Evolutionary conservation across 1,284 basidiomycete species (phyloP).

Genomic region (Malassezia pachydermatis): DNA sequence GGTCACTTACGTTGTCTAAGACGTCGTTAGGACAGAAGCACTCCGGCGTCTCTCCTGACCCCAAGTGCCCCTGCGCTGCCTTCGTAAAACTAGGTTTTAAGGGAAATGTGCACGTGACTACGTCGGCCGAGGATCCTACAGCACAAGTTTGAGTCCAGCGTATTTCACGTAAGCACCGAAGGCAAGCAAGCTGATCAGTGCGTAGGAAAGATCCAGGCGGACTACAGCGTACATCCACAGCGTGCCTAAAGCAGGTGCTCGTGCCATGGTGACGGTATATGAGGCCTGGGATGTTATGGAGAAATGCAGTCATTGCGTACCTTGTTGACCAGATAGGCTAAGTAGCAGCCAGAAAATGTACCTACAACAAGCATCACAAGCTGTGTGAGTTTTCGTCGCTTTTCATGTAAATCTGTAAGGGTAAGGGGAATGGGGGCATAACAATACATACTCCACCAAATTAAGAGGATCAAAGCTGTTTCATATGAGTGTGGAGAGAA

Average conservation of each 20-base stretch:
- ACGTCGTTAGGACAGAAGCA: slow-evolving; percentile 12
- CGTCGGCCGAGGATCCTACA: slow-evolving; percentile 5
- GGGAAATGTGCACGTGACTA: slow-evolving; percentile 15
- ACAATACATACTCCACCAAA: slow-evolving; percentile 13
- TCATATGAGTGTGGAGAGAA: not conserved
- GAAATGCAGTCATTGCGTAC: slow-evolving; percentile 16
- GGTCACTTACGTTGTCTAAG: slow-evolving; percentile 13
- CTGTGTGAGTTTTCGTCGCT: slow-evolving; percentile 24
- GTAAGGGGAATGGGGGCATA: not conserved
- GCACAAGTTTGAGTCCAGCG: slow-evolving; percentile 23
- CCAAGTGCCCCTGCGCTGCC: not conserved
- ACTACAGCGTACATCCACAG: slow-evolving; percentile 48
- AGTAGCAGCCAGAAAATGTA: slow-evolving; percentile 23
- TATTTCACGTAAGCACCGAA: slow-evolving; percentile 26
- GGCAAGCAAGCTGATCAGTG: slow-evolving; percentile 34
- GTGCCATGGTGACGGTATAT: slow-evolving; percentile 40
- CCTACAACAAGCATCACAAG: slow-evolving; percentile 21
- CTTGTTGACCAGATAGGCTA: slow-evolving; percentile 38
- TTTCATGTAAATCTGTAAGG: slow-evolving; percentile 20
- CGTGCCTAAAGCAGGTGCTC: slow-evolving; percentile 45
- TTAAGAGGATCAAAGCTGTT: not conserved
- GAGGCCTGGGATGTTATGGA: slow-evolving; percentile 21
- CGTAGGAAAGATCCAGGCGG: slow-evolving; percentile 39
- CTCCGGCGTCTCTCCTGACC: no score
- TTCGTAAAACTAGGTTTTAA: slow-evolving; percentile 12